Conservation (phyloP, 2,329 filamentous ascomycete genomes). For the Diplodia scrobiculata region DNA sequence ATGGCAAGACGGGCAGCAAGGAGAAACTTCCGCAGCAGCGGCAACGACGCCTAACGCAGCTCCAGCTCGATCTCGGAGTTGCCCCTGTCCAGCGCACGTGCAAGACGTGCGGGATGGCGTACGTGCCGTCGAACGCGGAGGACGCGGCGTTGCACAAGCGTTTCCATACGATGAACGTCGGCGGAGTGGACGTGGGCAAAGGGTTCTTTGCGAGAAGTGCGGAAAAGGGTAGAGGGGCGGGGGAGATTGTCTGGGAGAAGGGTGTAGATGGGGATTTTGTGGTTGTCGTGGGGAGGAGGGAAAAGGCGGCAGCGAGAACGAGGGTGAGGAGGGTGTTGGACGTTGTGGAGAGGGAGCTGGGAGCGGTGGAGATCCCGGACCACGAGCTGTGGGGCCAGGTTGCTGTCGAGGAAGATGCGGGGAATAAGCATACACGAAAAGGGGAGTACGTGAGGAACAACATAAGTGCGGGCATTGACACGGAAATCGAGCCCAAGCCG, state of each 20-base stretch:
- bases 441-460: background rate
- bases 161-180: constrained; percentile 63
- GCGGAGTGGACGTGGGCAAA: constrained; percentile 63
- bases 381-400: constrained; percentile 59
- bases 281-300: constrained; percentile 60
- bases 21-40: constrained; percentile 30
- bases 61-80: constrained; percentile 63
- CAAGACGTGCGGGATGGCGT: constrained; percentile 66
- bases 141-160: constrained; percentile 65
- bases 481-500: background rate
- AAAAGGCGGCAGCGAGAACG: constrained; percentile 55
- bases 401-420: constrained; percentile 15
- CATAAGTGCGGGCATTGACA: too few relatives aligned
- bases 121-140: constrained; percentile 62
- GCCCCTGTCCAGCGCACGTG: constrained; percentile 60
- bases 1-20: background rate
- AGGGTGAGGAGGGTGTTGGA: constrained; percentile 59
- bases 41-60: constrained; percentile 54
- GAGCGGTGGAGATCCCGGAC: constrained; percentile 61
- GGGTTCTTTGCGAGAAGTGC: constrained; percentile 59
- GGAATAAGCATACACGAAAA: background rate
- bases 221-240: constrained; percentile 47
- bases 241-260: constrained; percentile 56
- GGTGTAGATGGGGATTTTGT: constrained; percentile 53
- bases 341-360: constrained; percentile 64